Evolutionary conservation across 768 basidiomycete species (phyloP).

Genomic region (Boletus bicolor): DNA sequence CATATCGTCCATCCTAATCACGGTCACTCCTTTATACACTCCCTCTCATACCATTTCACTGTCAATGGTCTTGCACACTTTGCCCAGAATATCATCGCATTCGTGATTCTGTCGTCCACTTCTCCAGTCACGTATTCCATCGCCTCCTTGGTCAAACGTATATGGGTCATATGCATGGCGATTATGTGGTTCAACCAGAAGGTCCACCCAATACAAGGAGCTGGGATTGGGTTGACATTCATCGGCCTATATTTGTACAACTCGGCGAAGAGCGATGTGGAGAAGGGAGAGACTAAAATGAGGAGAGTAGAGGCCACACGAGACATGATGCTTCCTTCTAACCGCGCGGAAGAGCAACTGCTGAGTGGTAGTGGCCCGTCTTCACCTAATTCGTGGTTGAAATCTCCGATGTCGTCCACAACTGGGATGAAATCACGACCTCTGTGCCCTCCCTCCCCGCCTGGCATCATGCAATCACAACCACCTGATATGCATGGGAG

Average conservation of each 20-base stretch:
- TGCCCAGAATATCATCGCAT: constrained; percentile 95
- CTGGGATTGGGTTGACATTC: constrained; percentile 91
- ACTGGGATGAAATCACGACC: constrained; percentile 26
- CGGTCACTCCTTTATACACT: constrained; percentile 51
- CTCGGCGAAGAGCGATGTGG: constrained; percentile 87
- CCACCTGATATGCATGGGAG: neutral
- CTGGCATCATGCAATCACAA: constrained; percentile 1
- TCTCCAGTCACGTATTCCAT: constrained; percentile 99
- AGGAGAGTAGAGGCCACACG: constrained; percentile 70
- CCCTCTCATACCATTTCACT: constrained; percentile 78
- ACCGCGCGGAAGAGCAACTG: constrained; percentile 55
- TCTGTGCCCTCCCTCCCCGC: constrained; percentile 6
- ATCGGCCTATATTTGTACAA: constrained; percentile 95
- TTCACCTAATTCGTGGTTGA: constrained; percentile 6
- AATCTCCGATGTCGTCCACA: constrained; percentile 16
- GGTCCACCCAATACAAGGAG: constrained; percentile 77
- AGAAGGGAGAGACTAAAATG: constrained; percentile 87
- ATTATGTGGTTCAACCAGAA: constrained; percentile 94
- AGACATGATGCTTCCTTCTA: constrained; percentile 66
- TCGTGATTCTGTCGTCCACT: constrained; percentile 91
- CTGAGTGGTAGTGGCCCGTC: constrained; percentile 40
- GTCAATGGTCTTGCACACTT: constrained; percentile 97
- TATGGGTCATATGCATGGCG: constrained; percentile 96
- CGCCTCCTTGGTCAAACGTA: constrained; percentile 95
- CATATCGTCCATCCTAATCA: constrained; percentile 45